phyloP scores from a whole-genome alignment of 169 alveolate genomes.

The Perkinsus marinus region DNA sequence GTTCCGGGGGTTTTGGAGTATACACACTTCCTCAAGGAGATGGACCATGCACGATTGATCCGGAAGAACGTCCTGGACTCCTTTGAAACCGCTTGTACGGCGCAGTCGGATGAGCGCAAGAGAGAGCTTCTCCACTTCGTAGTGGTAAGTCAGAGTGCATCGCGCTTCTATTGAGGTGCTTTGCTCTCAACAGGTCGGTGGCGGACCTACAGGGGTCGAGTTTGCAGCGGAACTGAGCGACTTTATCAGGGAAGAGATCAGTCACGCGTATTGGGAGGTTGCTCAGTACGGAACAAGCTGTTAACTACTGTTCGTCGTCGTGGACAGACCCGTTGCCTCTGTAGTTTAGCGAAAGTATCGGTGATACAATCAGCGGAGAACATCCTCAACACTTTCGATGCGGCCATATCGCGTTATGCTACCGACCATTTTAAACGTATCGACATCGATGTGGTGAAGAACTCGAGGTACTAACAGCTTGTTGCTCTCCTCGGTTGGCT shows the following conservation, averaged over 20 bases:
- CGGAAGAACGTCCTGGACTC: constrained; percentile 21
- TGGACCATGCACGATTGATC: constrained; percentile 25
- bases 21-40: constrained; percentile 24
- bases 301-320: neutral
- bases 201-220: constrained; percentile 39
- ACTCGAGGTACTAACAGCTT: neutral
- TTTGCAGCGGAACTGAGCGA: constrained; percentile 29
- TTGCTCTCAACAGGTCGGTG: constrained; percentile 4
- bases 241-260: constrained; percentile 20
- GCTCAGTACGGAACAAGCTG: neutral
- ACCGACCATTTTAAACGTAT: neutral
- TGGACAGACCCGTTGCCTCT: neutral
- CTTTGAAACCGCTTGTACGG: constrained; percentile 24
- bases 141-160: neutral
- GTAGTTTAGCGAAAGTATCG: neutral
- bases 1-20: constrained; percentile 15
- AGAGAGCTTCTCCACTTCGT: constrained; percentile 28
- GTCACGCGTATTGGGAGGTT: neutral
- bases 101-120: constrained; percentile 9
- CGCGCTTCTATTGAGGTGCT: neutral
- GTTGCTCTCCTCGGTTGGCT: neutral
- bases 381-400: neutral
- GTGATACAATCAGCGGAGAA: neutral
- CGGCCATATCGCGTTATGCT: neutral
- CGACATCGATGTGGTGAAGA: neutral